These are phyloP conservation scores for Pythium dissotocum DNA, from an alignment of 352 stramenopile species.

Conservation along the genomic window DNA sequence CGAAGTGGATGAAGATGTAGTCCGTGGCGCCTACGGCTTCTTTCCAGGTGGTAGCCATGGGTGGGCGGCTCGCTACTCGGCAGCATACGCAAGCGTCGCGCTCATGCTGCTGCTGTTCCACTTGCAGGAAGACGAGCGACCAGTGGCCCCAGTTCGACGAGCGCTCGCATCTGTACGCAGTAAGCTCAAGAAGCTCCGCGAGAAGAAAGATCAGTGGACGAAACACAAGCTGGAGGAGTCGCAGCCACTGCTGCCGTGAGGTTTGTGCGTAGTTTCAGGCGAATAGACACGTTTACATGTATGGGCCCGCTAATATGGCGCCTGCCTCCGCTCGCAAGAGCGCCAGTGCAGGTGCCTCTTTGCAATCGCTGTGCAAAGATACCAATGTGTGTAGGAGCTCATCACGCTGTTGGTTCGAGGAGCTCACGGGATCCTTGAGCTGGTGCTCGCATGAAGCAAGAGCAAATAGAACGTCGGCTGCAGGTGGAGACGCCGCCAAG, in stretches of 20 bases:
- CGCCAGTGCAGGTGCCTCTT: not conserved
- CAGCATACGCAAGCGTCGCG: conserved; percentile 21
- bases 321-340: not conserved
- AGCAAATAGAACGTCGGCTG: not conserved
- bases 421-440: not conserved
- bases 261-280: not conserved
- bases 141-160: conserved; percentile 9
- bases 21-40: conserved; percentile 30
- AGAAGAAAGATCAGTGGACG: not conserved
- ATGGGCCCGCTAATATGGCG: not conserved
- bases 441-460: conserved; percentile 7
- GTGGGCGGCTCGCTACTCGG: conserved; percentile 27
- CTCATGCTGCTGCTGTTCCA: conserved; percentile 35
- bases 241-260: conserved; percentile 4
- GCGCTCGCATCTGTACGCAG: not conserved
- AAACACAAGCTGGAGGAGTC: not conserved
- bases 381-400: not conserved
- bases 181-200: not conserved
- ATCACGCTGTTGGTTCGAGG: not conserved
- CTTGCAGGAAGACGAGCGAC: conserved; percentile 31
- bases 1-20: conserved; percentile 33
- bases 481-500: not conserved
- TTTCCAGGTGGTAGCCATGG: conserved; percentile 29
- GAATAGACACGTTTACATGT: not conserved
- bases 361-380: not conserved